Base-by-base conservation (phyloP, 129 eudicot species). In the Tanacetum coccineum region DNA sequence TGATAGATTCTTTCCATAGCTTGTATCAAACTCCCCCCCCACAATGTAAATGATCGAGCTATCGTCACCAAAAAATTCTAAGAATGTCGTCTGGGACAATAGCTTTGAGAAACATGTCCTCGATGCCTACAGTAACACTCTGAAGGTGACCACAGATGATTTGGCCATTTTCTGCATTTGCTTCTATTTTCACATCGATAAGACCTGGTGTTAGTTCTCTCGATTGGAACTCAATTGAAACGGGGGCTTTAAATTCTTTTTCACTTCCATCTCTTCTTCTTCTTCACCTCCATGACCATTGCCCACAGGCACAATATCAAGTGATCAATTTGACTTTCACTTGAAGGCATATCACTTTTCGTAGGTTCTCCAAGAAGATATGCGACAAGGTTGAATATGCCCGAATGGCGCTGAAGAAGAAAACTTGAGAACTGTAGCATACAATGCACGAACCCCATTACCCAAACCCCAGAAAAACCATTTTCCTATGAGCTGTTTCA, bases 361-460 rank as follows among this genome's bases (percentile, higher is more conserved):
- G 81, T 66, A 19, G 92, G 81, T 55, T 78, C 80, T 61, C 95
- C 96, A 15, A 86, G 86, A 76, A 93, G 95, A 80, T 86, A 88
- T 13, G 98, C 83, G 95, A 78, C 44, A 85, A 46, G 95, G 75
- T 21, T 81, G 84, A 60, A 93, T 81, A 50, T 81, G 45, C 18
- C 98, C 95, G 47, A 84, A 93, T 36, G 95, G 95, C 26, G 98
- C 95, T 42, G 95, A 86, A 70, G 98, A 84, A 49, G 95, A 78
- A 64, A 84, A 93, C 44, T 70, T 86, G 65, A 93, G 95, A 36
- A 88, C 90, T 0, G 87, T 82, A 46, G 91, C 98, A 59, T 93
- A 93, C 21, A 93, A 62, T 10, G 92, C 96, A 51, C 96, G 96
- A 75, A 80, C 79, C 26, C 62, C 62, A 32, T 88, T 89, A 30